These are phyloP conservation scores for Penicillium antarcticum DNA, from an alignment of 495 filamentous ascomycete species.

Conservation along the genomic window DNA sequence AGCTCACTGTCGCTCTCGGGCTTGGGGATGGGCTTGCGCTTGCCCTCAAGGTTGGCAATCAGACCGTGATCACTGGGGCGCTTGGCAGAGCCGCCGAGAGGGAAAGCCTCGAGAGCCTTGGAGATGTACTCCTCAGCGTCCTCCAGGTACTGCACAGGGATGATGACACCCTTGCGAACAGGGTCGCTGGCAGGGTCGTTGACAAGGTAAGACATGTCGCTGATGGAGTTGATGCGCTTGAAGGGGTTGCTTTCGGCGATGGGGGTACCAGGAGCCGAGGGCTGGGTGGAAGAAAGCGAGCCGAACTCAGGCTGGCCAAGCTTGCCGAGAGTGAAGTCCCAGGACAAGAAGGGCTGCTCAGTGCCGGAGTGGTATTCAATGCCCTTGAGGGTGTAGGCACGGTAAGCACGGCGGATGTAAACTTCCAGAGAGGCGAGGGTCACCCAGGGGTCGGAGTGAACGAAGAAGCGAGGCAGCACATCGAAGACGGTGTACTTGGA, in stretches of 20 bases:
- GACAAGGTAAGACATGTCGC: conserved; percentile 87
- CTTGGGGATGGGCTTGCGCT: conserved; percentile 57
- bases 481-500: conserved; percentile 98
- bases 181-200: conserved; percentile 67
- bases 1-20: conserved; percentile 67
- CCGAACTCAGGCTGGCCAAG: conserved; percentile 87
- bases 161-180: conserved; percentile 87
- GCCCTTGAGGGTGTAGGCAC: conserved; percentile 85
- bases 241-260: conserved; percentile 59
- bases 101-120: conserved; percentile 80
- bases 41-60: conserved; percentile 69
- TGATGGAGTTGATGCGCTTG: conserved; percentile 86
- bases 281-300: conserved; percentile 66
- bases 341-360: conserved; percentile 81
- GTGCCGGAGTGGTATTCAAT: conserved; percentile 79
- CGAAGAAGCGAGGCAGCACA: conserved; percentile 90
- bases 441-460: conserved; percentile 91
- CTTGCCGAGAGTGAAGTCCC: conserved; percentile 94
- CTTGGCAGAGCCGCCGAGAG: conserved; percentile 43
- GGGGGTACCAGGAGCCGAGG: conserved; percentile 86
- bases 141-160: conserved; percentile 89
- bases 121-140: conserved; percentile 83
- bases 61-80: conserved; percentile 45
- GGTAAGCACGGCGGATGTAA: conserved; percentile 93
- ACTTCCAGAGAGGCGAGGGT: conserved; percentile 91